phyloP scores from a whole-genome alignment of 768 basidiomycete species.

The Daedaleopsis nitida region DNA sequence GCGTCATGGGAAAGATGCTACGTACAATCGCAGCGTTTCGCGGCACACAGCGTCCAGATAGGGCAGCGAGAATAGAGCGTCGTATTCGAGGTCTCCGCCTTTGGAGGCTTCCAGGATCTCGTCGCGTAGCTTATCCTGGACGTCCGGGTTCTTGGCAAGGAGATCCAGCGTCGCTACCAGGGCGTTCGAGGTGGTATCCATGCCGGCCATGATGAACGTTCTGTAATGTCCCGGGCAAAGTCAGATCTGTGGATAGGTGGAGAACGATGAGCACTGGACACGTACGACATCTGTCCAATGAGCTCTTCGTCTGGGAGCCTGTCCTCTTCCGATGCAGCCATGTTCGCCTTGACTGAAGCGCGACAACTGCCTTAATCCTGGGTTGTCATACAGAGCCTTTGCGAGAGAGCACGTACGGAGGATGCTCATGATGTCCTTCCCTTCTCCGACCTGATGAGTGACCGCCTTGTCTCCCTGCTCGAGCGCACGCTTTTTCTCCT shows the following conservation, averaged over 20 bases:
- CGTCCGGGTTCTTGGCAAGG: conserved; percentile 24
- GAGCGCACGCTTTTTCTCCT: conserved; percentile 21
- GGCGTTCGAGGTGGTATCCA: conserved; percentile 28
- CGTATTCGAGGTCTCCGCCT: conserved; percentile 16
- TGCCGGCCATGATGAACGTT: not conserved
- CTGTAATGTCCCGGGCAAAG: not conserved
- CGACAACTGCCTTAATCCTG: not conserved
- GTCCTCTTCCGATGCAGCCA: conserved; percentile 30
- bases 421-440: conserved; percentile 47
- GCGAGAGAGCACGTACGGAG: conserved; percentile 36
- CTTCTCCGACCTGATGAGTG: conserved; percentile 23
- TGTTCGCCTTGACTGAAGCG: conserved; percentile 42
- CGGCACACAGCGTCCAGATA: conserved; percentile 68
- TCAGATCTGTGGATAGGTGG: not conserved
- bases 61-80: conserved; percentile 39
- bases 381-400: not conserved
- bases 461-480: conserved; percentile 16
- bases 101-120: conserved; percentile 23
- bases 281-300: conserved; percentile 39
- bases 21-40: conserved; percentile 54
- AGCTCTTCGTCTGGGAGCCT: conserved; percentile 37
- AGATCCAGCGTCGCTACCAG: conserved; percentile 25
- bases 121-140: conserved; percentile 27
- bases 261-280: not conserved
- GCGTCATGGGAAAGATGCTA: not conserved